Evolutionary conservation across 108 stramenopile species (phyloP).

Genomic region (Tribonema minus): DNA sequence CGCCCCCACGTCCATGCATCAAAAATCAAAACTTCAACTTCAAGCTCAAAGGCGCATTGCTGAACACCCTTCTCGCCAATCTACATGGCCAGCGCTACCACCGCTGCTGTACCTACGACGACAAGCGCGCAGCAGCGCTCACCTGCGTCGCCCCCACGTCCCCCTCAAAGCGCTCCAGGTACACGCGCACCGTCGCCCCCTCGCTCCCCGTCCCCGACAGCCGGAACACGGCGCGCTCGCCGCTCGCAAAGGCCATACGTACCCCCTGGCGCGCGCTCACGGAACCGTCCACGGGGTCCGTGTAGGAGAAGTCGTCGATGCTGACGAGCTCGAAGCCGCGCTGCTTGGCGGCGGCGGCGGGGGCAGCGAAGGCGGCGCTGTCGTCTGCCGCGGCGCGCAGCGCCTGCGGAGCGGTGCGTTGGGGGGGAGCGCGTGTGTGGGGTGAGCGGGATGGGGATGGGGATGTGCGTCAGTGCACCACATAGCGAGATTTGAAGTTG

Average conservation of each 20-base stretch:
- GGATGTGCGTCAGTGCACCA: no score
- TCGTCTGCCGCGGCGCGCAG: not conserved
- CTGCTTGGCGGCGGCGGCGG: not conserved
- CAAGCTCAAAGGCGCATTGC: no score
- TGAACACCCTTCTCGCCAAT: no score
- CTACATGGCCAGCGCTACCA: no score
- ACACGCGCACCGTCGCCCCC: conserved; percentile 55
- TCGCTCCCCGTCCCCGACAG: conserved; percentile 43
- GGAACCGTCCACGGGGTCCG: conserved; percentile 45
- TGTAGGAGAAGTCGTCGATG: conserved; percentile 44
- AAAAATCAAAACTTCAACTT: no score
- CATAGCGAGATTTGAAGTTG: no score
- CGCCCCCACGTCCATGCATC: conserved; percentile 60
- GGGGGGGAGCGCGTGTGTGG: no score
- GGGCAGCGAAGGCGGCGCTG: not conserved
- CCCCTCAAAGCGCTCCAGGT: conserved; percentile 93
- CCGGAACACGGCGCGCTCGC: conserved; percentile 39
- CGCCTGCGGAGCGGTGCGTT: no score
- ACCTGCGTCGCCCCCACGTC: conserved; percentile 64
- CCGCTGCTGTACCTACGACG: no score
- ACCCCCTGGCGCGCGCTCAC: conserved; percentile 32
- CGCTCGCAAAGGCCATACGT: conserved; percentile 20
- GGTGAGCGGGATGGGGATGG: no score
- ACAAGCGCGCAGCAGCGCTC: no score
- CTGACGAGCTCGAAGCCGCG: not conserved